Evolutionary conservation across 176 grass and related monocot species (phyloP), one percentile per base, ranked within the genome.

Genomic region (Poa pratensis): DNA sequence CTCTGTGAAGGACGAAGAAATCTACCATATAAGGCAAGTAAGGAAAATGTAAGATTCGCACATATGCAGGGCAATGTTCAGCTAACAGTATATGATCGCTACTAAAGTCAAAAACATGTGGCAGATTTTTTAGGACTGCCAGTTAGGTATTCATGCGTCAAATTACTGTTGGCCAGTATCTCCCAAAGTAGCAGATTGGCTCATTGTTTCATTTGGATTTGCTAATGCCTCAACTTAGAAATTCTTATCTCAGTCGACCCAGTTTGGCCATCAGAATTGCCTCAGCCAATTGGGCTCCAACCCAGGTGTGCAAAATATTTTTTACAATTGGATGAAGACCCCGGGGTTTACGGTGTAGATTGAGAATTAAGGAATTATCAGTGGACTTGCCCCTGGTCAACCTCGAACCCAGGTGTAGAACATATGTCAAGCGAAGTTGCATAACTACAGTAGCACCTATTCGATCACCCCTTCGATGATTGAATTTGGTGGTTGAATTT

Each of bases 1-100:
- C 83, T 99, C 96, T 99, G 93, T 92, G 80, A 94, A 98, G 83
- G 50, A 93, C 59, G 69, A 93, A 93, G 51, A 97, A 90, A 86
- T 95, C 79, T 88, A 88, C 69, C 82, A 74, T 93, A 91, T 93
- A 77, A 90, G 89, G 82, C 61, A 88, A 90, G 68, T 69, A 46
- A 84, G 72, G 76, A 91, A 82, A 91, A 76, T 73, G 86, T 85
- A 93, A 78, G 64, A 65, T 32, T 51, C 69, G 69, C 63, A 82
- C 86, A 80, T 64, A 84, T 66, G 74, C 19, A 83, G 66, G 53
- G 65, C 3, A 50, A 84, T 74, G 16, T 55, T 90, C 50, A 82
- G 62, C 87, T 27, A 82, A 78, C 28, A 90, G 57, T 63, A 28
- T 48, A 61, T 70, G 73, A 24, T 69, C 52, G 32, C 67, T 81